Evolutionary conservation across 2,329 filamentous ascomycete genomes (phyloP).

Genomic region (Fusarium irregulare): DNA sequence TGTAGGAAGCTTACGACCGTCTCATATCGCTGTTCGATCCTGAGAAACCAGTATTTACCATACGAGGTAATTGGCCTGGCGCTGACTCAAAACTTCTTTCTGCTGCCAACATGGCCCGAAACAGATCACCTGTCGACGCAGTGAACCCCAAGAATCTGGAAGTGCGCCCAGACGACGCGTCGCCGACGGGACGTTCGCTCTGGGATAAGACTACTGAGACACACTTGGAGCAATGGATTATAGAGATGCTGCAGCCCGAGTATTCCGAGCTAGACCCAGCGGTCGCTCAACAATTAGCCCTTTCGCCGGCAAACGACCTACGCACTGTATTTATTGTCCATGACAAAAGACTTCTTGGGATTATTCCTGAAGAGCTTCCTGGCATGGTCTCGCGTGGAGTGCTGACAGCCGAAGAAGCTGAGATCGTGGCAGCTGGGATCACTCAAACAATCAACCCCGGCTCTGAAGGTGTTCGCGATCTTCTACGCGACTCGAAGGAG

Average conservation of each 20-base stretch:
- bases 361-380: conserved; percentile 27
- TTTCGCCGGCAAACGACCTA: conserved; percentile 22
- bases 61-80: conserved; percentile 22
- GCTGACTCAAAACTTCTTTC: conserved; percentile 16
- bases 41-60: conserved; percentile 9
- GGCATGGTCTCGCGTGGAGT: conserved; percentile 12
- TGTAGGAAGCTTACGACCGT: conserved; percentile 1
- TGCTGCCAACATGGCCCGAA: background rate
- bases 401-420: conserved; percentile 19
- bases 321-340: conserved; percentile 33
- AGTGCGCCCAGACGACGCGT: conserved; percentile 5
- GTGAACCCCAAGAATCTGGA: conserved; percentile 18
- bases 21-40: conserved; percentile 13
- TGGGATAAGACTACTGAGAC: conserved; percentile 2
- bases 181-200: background rate
- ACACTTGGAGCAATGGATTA: conserved; percentile 17
- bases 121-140: background rate
- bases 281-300: conserved; percentile 14
- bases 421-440: conserved; percentile 6
- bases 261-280: conserved; percentile 10
- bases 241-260: conserved; percentile 29
- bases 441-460: conserved; percentile 15
- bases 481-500: background rate
- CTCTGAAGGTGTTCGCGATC: background rate
- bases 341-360: conserved; percentile 25